Conservation (phyloP, 1,139 yeast genomes). For the Arxiozyma telluris region DNA sequence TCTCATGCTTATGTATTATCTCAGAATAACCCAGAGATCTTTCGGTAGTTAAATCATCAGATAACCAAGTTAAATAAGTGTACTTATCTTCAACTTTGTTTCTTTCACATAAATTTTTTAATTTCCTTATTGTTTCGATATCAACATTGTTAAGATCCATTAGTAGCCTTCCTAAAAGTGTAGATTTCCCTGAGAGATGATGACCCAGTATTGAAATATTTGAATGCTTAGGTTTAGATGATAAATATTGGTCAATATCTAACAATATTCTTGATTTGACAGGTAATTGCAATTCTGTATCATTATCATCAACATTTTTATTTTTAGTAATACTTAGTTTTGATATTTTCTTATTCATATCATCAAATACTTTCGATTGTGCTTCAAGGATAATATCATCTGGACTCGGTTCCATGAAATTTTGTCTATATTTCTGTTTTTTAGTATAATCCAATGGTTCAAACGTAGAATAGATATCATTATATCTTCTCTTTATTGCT, state of each 20-base stretch:
- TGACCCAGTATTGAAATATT: conserved; percentile 80
- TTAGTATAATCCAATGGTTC: conserved; percentile 14
- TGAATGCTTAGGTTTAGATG: conserved; percentile 41
- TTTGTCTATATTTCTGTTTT: conserved; percentile 33
- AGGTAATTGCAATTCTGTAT: background rate
- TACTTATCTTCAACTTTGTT: conserved; percentile 49
- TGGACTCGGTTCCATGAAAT: conserved; percentile 69
- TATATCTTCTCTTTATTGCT: background rate
- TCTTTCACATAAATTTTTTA: conserved; percentile 61
- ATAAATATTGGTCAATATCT: conserved; percentile 4
- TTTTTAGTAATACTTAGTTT: conserved; percentile 6
- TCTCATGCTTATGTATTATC: conserved; percentile 38
- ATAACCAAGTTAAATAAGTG: conserved; percentile 8
- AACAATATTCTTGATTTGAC: conserved; percentile 3
- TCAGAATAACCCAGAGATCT: conserved; percentile 68
- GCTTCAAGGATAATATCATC: conserved; percentile 65
- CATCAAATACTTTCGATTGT: conserved; percentile 46
- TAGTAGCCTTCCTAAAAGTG: conserved; percentile 72
- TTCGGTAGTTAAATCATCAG: conserved; percentile 76
- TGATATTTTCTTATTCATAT: conserved; percentile 19
- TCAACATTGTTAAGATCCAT: conserved; percentile 67
- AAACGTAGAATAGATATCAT: conserved; percentile 17
- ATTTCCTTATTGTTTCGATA: conserved; percentile 57
- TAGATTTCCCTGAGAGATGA: conserved; percentile 89
- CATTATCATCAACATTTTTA: background rate